Base-by-base conservation (phyloP, 306 rosid genomes). In the Vigna unguiculata region DNA sequence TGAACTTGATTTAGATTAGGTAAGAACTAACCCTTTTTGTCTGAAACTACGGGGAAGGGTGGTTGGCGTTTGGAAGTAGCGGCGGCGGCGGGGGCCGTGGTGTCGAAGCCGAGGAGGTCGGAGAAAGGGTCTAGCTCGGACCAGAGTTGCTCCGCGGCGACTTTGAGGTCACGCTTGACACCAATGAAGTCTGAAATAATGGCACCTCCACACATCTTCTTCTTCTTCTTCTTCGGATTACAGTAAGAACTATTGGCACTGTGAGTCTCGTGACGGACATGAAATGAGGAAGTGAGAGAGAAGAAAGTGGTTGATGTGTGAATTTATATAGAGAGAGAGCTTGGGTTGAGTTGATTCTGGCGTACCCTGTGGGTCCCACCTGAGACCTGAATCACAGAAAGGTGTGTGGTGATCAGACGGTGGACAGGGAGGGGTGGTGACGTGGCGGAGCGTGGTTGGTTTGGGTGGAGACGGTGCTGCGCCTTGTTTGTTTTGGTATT, bases 181-280 rank as follows among this genome's bases (percentile, higher is more conserved):
- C 83, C 89, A 32, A 82, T 76, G 83, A 72, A 86, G 78, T 83
- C 94, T 2, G 98, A 91, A 59, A 92, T 92, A 63, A 95, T 92
- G 53, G 98, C 96, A 41, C 97, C 98, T 4, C 98, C 98, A 67
- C 98, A 95, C 98, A 95, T 12, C 61, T 21, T 55, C 32, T 55
- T 19, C 30, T 97, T 92, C 98, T 92, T 12, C 61, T 21, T 55
- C 58, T 53, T 19, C 9, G 22, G 30, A 54, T n/a, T n/a, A n/a
- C 17, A 57, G 40, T 1, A 54, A 5, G 1, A 3, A 30, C 8
- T 22, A 47, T 6, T 41, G 32, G 46, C 55, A 43, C 68, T 67
- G 15, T 43, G 69, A 14, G 55, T 16, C 74, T 65, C 32, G 75
- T 68, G 69, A 67, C 38, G 22, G 16, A 11, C 73, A 64, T 4